Evolutionary conservation across 1,284 basidiomycete species (phyloP).

Genomic region (Pseudozyma sp.): DNA sequence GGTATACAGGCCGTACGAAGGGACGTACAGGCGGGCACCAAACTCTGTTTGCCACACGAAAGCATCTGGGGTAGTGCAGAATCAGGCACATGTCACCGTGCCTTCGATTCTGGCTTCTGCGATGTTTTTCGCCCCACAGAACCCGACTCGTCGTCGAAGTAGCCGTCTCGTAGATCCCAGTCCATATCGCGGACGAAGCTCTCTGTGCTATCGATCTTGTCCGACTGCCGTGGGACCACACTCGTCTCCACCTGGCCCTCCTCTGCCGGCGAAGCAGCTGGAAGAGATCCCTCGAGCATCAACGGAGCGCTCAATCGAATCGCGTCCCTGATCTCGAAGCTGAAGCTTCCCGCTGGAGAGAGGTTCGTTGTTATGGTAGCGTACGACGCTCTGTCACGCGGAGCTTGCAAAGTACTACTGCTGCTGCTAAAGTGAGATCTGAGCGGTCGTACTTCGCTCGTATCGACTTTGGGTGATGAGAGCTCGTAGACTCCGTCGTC

Average conservation of each 20-base stretch:
- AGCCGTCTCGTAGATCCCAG: constrained; percentile 23
- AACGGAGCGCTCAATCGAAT: constrained; percentile 10
- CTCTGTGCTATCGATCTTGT: not conserved
- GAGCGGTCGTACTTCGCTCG: not conserved
- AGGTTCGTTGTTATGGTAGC: not conserved
- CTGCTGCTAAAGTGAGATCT: constrained; percentile 32
- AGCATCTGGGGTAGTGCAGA: too few relatives aligned
- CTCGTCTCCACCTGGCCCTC: not conserved
- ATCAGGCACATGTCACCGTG: too few relatives aligned
- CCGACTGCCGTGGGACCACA: not conserved
- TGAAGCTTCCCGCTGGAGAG: constrained; percentile 33
- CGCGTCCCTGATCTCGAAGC: constrained; percentile 42
- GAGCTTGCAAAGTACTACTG: constrained; percentile 9
- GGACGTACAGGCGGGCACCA: too few relatives aligned
- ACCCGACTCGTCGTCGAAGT: not conserved
- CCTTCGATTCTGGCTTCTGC: too few relatives aligned
- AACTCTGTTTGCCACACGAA: too few relatives aligned
- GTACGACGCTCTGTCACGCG: not conserved
- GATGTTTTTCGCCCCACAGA: too few relatives aligned
- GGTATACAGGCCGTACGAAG: too few relatives aligned
- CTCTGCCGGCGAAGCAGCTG: not conserved
- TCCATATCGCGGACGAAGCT: constrained; percentile 28
- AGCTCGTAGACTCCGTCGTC: constrained; percentile 5
- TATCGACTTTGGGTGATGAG: not conserved
- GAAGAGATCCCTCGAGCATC: not conserved